phyloP scores from a whole-genome alignment of 2,329 filamentous ascomycete genomes.

The Talaromyces marneffei region DNA sequence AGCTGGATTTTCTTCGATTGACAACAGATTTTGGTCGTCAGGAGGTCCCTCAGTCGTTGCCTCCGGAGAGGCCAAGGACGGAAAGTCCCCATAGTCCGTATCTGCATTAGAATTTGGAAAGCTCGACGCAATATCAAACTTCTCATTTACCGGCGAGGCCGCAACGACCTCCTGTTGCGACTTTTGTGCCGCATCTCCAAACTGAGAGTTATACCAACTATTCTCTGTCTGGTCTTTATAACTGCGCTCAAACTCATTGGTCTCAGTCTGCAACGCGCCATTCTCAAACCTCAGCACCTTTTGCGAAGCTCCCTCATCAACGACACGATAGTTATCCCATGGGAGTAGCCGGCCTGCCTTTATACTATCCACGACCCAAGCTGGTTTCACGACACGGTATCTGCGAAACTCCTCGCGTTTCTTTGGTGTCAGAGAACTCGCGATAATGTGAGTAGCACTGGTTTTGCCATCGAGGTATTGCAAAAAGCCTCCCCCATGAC shows the following conservation, averaged over 20 bases:
- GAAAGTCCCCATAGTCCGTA: constrained; percentile 40
- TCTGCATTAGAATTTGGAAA: constrained; percentile 17
- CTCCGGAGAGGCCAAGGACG: constrained; percentile 23
- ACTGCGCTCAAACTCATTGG: constrained; percentile 53
- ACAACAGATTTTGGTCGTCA: neutral
- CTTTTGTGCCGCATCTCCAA: constrained; percentile 43
- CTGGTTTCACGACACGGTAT: constrained; percentile 89
- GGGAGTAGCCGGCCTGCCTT: constrained; percentile 72
- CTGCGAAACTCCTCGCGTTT: constrained; percentile 81
- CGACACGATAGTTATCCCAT: constrained; percentile 77
- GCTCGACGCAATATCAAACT: constrained; percentile 1
- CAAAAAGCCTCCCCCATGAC: constrained; percentile 88
- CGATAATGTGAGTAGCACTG: constrained; percentile 91
- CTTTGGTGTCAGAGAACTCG: constrained; percentile 82
- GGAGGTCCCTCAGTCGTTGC: neutral
- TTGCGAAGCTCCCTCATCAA: constrained; percentile 79
- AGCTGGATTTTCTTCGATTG: neutral
- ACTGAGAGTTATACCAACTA: constrained; percentile 75
- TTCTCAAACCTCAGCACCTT: constrained; percentile 63
- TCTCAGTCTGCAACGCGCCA: constrained; percentile 62
- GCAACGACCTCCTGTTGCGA: constrained; percentile 23
- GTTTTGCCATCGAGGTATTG: constrained; percentile 96
- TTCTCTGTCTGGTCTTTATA: constrained; percentile 76
- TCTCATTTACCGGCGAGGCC: constrained; percentile 21
- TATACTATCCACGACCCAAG: constrained; percentile 90